Conservation (phyloP, 805 yeast genomes). For the Schwanniomyces pseudopolymorphus region DNA sequence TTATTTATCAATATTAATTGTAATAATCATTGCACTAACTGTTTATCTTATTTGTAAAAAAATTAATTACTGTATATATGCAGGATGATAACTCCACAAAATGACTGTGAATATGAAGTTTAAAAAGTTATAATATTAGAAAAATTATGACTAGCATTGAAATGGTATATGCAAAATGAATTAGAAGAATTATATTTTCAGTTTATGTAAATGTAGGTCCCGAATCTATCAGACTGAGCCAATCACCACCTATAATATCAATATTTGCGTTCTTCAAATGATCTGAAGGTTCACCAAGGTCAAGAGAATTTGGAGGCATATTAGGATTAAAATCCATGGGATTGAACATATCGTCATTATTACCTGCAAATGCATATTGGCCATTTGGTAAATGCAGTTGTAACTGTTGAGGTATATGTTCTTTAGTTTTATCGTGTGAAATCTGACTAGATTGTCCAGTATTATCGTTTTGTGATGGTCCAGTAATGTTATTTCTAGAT, state of each 20-base stretch:
- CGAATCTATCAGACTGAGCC: conserved; percentile 33
- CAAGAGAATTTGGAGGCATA: not conserved
- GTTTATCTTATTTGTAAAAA: conserved; percentile 1
- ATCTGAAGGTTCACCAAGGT: not conserved
- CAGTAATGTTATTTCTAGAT: not conserved
- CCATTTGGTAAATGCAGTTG: not conserved
- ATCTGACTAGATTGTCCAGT: not conserved
- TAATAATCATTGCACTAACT: not conserved
- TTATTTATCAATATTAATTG: not conserved
- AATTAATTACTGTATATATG: not conserved
- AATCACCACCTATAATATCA: conserved; percentile 18
- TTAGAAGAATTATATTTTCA: not conserved
- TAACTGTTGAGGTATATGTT: not conserved
- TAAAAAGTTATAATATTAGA: not conserved
- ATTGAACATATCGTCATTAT: not conserved
- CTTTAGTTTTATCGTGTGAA: not conserved
- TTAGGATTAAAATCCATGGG: not conserved
- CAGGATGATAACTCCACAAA: conserved; percentile 1
- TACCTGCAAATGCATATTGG: not conserved
- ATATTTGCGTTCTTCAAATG: conserved; percentile 1
- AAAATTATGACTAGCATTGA: not conserved
- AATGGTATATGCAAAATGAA: not conserved
- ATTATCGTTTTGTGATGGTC: not conserved
- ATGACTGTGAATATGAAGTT: not conserved
- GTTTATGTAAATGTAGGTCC: conserved; percentile 28